Conservation (phyloP, 2,329 filamentous ascomycete genomes). For the Ramularia endophylla region DNA sequence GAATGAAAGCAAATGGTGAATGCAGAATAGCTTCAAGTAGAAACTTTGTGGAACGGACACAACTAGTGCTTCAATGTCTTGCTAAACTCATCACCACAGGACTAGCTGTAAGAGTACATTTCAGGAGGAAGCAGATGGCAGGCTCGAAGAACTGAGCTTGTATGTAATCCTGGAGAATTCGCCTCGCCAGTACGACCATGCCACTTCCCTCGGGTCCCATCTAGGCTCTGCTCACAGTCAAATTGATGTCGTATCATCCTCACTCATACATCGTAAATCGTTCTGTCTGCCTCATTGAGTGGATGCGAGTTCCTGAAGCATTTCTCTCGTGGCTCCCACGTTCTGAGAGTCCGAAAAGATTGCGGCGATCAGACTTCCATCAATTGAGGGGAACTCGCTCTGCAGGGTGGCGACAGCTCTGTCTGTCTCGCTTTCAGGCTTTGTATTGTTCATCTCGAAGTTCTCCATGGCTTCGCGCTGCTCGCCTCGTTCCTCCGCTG, state of each 20-base stretch:
- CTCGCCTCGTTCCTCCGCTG: conserved; percentile 33
- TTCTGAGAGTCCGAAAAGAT: conserved; percentile 39
- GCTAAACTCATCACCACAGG: too few species aligned
- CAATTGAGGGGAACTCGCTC: conserved; percentile 40
- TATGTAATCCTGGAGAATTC: too few species aligned
- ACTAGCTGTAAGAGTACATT: too few species aligned
- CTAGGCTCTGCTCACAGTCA: too few species aligned
- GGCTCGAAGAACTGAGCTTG: too few species aligned
- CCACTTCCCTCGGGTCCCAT: too few species aligned
- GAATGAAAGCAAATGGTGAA: too few species aligned
- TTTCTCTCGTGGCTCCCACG: conserved; percentile 39
- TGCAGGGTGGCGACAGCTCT: conserved; percentile 37
- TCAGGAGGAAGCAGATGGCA: too few species aligned
- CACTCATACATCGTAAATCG: neutral
- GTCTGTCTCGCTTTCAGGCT: conserved; percentile 34
- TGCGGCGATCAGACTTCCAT: conserved; percentile 41
- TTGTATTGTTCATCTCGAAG: conserved; percentile 37
- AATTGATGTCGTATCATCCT: conserved; percentile 1
- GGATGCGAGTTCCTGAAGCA: conserved; percentile 35
- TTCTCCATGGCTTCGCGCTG: conserved; percentile 37
- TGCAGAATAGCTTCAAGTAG: too few species aligned
- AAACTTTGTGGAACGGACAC: too few species aligned
- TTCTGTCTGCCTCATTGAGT: neutral
- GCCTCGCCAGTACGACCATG: too few species aligned
- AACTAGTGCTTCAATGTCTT: too few species aligned